Evolutionary conservation across 805 yeast species (phyloP), one percentile per base, ranked within the genome.

Genomic region (Candida oleophila): DNA sequence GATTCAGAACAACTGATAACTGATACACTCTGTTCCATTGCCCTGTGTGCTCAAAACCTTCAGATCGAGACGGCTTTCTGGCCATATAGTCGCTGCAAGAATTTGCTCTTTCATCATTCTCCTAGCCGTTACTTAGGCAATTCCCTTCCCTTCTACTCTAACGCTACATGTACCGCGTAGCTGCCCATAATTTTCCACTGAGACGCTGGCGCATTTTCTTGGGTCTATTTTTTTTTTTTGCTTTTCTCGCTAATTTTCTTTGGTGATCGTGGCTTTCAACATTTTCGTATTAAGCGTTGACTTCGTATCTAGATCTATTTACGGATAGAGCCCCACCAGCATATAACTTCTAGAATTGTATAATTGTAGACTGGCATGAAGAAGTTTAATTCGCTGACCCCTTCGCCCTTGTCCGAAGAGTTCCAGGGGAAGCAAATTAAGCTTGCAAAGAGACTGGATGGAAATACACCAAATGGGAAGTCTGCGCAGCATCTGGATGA

Each of bases 351-450:
- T 25, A 25, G 30, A n/a, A n/a, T n/a, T n/a, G n/a, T n/a, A n/a
- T n/a, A n/a, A n/a, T n/a, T n/a, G n/a, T n/a, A n/a, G n/a, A n/a
- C n/a, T n/a, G 11, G 30, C 30, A 25, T 15, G 19, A 36, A 20
- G 22, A 36, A 36, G 28, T 43, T 12, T 18, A 15, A 38, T 32
- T 38, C 32, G 40, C 46, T 12, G 41, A 45, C 15, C 18, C 49
- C 42, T 38, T 30, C 33, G 36, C 43, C 25, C 12, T 44, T 22
- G 15, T 19, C 37, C 4, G 51, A 49, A n/a, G 50, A 46, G 15
- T 48, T 43, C 38, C 45, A 49, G n/a, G 52, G 62, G 40, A 57
- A 59, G 42, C 70, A 70, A 3, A 60, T 66, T 21, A 44, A 63
- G 22, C 54, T 66, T 34, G 60, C 62, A 25, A 65, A 64, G 45